phyloP scores from a whole-genome alignment of 225 moss, liverwort and hornwort species.

The Straminergon stramineum region DNA sequence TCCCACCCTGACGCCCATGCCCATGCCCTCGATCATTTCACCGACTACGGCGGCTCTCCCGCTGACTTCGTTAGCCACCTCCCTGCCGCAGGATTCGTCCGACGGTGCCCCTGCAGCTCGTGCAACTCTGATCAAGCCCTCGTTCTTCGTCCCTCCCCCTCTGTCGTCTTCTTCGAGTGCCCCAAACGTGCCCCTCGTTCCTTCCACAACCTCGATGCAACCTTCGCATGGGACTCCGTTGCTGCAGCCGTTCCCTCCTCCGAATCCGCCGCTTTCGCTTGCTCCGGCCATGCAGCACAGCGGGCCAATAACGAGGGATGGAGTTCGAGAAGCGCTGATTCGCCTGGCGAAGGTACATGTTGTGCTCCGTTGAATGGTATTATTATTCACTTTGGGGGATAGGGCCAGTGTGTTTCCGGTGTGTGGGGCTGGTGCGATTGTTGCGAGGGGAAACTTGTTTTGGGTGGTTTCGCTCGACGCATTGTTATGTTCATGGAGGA shows the following conservation, averaged over 20 bases:
- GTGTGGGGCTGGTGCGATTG: not conserved
- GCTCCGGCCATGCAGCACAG: slow-evolving; percentile 71
- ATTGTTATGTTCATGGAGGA: not conserved
- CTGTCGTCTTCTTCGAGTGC: slow-evolving; percentile 42
- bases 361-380: not conserved
- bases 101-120: slow-evolving; percentile 48
- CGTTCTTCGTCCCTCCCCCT: slow-evolving; percentile 88
- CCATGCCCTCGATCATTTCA: slow-evolving; percentile 56
- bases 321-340: slow-evolving; percentile 81
- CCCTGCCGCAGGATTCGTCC: slow-evolving; percentile 53
- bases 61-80: slow-evolving; percentile 49
- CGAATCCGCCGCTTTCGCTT: slow-evolving; percentile 85
- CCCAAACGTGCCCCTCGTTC: slow-evolving; percentile 27
- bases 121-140: slow-evolving; percentile 78
- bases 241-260: slow-evolving; percentile 96
- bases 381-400: not conserved
- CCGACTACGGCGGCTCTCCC: slow-evolving; percentile 46
- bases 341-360: slow-evolving; percentile 68
- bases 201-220: slow-evolving; percentile 61
- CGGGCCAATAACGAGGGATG: slow-evolving; percentile 76
- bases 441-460: not conserved
- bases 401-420: not conserved
- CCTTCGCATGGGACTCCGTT: slow-evolving; percentile 85
- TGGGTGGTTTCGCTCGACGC: not conserved
- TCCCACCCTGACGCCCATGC: slow-evolving; percentile 59